phyloP scores from a whole-genome alignment of 345 rosid species.

The Physaria fendleri region DNA sequence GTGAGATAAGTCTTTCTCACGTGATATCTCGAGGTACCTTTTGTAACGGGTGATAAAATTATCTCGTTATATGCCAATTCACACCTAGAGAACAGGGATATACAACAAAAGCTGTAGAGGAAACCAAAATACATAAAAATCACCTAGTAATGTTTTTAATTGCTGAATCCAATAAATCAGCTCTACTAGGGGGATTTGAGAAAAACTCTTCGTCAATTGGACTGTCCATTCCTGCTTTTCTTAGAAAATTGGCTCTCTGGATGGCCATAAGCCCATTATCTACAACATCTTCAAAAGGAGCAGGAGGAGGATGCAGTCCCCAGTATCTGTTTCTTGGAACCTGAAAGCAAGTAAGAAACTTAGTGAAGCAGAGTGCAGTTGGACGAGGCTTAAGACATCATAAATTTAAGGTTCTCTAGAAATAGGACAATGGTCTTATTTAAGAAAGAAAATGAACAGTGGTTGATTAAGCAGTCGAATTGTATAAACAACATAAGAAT shows the following conservation, averaged over 20 bases:
- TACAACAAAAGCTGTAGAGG: background rate
- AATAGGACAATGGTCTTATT: background rate
- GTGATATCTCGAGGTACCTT: slow-evolving; percentile 87
- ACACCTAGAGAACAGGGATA: slow-evolving; percentile 4
- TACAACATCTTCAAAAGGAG: slow-evolving; percentile 87
- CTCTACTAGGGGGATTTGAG: slow-evolving; percentile 72
- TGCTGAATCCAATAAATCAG: slow-evolving; percentile 75
- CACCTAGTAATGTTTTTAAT: slow-evolving; percentile 79
- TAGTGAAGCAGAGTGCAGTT: background rate
- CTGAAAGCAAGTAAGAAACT: slow-evolving; percentile 40
- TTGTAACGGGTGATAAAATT: slow-evolving; percentile 9
- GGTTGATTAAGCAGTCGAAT: background rate
- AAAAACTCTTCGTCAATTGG: slow-evolving; percentile 67
- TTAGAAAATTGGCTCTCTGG: slow-evolving; percentile 94
- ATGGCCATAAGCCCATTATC: slow-evolving; percentile 87
- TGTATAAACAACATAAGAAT: background rate
- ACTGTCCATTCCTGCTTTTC: slow-evolving; percentile 92
- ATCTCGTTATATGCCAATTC: slow-evolving; percentile 15
- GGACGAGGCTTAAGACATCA: slow-evolving; percentile 2
- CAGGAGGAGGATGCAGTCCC: slow-evolving; percentile 99
- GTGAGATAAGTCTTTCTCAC: slow-evolving; percentile 49
- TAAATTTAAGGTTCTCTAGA: background rate
- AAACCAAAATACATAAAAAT: background rate
- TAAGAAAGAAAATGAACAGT: background rate
- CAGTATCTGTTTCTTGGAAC: slow-evolving; percentile 97